Base-by-base conservation (phyloP, 2,329 filamentous ascomycete genomes). In the Cadophora malorum region DNA sequence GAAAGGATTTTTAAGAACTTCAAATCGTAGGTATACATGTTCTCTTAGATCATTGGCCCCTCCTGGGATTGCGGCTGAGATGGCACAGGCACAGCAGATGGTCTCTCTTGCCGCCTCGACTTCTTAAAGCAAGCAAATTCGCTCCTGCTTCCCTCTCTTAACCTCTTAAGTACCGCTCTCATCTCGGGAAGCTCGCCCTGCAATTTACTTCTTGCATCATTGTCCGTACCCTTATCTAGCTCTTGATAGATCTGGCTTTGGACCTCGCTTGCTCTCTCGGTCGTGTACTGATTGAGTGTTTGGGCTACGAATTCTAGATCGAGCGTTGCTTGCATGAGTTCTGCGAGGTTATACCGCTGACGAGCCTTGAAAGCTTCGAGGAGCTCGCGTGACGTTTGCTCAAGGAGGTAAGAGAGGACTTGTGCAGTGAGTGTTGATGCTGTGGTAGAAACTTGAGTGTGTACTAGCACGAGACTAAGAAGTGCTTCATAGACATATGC, bases 231-330 rank as follows among this genome's bases (percentile, higher is more conserved):
- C 68, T 88, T 86, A 78, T 99, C 96, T 19, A 99, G 83, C 77
- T 96, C 93, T 72, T 96, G 88, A 79, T 98, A 99, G 59, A 99
- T 95, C 78, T 94, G 89, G 74, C 91, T 91, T 81, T 98, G 96
- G 16, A 92, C 85, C 77, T 94, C 89, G 8, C 89, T 89, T 3
- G 94, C 93, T 62, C 88, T 86, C 67, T 97, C 91, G 0, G 93
- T 96, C 0, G 93, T 96, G 79, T 96, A 99, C 73, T 94, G 90
- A 69, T 88, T 92, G 41, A 99, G 85, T 5, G 95, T 97, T 82
- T 99, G 96, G 0, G 94, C 93, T 67, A 98, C 90, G 77, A 99
- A 98, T 80, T 99, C 96, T 1, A 97, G 94, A 76, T 99, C 96
- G 0, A 99, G 87, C 0, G 96, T 99, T 1, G 96, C 96, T 80